Evolutionary conservation across 2,329 filamentous ascomycete genomes (phyloP), one percentile per base, ranked within the genome.

Genomic region (Xylariaceae sp.): DNA sequence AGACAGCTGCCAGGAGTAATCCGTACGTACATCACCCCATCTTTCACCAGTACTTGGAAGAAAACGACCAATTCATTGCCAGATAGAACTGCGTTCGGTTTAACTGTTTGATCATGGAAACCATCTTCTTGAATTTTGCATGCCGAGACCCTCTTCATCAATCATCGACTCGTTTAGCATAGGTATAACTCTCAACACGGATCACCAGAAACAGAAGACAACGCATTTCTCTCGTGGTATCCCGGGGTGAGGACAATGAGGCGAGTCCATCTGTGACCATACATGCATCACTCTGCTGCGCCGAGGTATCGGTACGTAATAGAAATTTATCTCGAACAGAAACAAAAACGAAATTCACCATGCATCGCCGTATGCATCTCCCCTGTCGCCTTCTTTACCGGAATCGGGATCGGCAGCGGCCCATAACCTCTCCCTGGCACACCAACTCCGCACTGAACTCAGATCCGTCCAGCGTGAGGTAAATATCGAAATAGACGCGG

Each of bases 341-440:
- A 64, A 60, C 60, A 62, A 56, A 65, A 62, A 63, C 58, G 65
- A 57, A 64, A 66, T 62, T 60, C 45, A 52, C 51, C 57, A 47
- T 57, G 56, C 56, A 30, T 30, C 23, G 23, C 58, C 57, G 59
- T 59, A 61, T 61, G 64, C 58, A 63, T 30, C 55, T 58, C 23
- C 56, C 51, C 54, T 47, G 47, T 30, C 55, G 47, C 17, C 58
- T 53, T 58, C 57, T 74, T 74, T 78, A 88, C 75, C 84, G 81
- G 82, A 97, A 97, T 73, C 92, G 85, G 61, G 93, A 90, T 64
- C 92, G 88, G 83, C 93, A 97, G 65, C 93, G 87, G 66, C 94
- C 94, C 94, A 97, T 99, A 66, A 99, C 92, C 76, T 97, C 94
- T 71, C 94, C 94, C 75, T 99, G 94, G 78, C 94, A 99, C n/a